A percentile compares a stretch with the other conserved stretches of the same genome.
phyloP scores from a whole-genome alignment of 2,329 filamentous ascomycete species.

The Neonectria punicea region DNA sequence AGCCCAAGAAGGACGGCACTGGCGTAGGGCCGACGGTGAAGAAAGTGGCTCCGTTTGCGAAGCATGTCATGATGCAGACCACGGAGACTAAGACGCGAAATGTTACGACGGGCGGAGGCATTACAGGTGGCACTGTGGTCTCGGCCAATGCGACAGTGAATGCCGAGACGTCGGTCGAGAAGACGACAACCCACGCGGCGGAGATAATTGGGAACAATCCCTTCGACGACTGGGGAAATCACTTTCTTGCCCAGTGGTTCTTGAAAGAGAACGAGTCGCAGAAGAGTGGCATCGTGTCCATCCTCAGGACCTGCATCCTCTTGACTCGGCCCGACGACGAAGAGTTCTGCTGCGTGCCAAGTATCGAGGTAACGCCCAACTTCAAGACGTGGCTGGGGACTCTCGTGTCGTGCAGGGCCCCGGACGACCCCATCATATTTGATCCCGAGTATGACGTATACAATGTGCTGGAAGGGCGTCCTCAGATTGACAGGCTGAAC shows the following conservation, averaged over 20 bases:
- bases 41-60: neutral
- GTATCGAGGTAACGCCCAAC: neutral
- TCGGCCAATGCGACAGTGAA: neutral
- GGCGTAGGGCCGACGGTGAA: neutral
- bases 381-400: neutral
- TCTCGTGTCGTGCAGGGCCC: neutral
- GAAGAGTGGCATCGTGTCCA: neutral
- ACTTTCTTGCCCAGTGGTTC: neutral
- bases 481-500: neutral
- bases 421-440: neutral
- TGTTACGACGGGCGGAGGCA: neutral
- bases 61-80: neutral
- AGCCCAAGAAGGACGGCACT: neutral
- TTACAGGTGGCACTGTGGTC: neutral
- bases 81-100: neutral
- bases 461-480: neutral
- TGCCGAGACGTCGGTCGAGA: neutral
- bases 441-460: neutral
- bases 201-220: neutral
- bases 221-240: neutral
- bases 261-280: neutral
- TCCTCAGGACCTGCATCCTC: neutral
- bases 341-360: neutral
- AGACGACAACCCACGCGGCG: neutral
- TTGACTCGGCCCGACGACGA: neutral